phyloP scores from a whole-genome alignment of 78 protist genomes.

The Diacronema lutheri region DNA sequence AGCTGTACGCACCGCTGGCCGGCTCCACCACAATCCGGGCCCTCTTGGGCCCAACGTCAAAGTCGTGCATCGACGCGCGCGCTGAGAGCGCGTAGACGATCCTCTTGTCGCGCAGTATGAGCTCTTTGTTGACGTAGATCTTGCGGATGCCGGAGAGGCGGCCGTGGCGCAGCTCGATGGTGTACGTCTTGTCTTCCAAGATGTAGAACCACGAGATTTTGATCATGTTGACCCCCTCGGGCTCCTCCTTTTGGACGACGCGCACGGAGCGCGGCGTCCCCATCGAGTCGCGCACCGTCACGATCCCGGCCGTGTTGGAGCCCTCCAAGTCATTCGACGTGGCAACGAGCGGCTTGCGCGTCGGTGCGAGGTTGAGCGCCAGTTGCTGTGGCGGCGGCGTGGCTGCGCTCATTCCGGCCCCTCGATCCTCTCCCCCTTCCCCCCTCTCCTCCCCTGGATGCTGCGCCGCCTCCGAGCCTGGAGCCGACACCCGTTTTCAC shows the following conservation, averaged over 20 bases:
- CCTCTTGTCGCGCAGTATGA: neutral
- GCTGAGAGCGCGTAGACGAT: neutral
- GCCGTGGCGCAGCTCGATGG: neutral
- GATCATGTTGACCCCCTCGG: neutral
- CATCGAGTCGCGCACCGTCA: neutral
- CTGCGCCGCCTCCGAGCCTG: too few species aligned
- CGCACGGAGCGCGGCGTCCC: conserved; percentile 8
- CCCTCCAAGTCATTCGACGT: too few species aligned
- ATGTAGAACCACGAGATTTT: neutral
- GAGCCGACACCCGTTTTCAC: too few species aligned
- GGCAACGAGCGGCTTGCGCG: too few species aligned
- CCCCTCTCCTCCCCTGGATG: too few species aligned
- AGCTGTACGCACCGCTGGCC: neutral
- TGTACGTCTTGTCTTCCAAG: neutral
- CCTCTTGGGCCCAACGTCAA: neutral
- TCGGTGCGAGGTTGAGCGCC: too few species aligned
- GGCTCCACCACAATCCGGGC: neutral
- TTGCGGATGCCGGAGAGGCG: neutral
- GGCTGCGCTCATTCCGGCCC: too few species aligned
- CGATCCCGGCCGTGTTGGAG: neutral
- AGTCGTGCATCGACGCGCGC: neutral
- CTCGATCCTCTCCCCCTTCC: too few species aligned
- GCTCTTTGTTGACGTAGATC: neutral
- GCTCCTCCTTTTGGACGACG: neutral
- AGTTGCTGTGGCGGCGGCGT: too few species aligned